These are phyloP conservation scores for Voacanga thouarsii DNA, from an alignment of 257 asterid species.

Conservation along the genomic window DNA sequence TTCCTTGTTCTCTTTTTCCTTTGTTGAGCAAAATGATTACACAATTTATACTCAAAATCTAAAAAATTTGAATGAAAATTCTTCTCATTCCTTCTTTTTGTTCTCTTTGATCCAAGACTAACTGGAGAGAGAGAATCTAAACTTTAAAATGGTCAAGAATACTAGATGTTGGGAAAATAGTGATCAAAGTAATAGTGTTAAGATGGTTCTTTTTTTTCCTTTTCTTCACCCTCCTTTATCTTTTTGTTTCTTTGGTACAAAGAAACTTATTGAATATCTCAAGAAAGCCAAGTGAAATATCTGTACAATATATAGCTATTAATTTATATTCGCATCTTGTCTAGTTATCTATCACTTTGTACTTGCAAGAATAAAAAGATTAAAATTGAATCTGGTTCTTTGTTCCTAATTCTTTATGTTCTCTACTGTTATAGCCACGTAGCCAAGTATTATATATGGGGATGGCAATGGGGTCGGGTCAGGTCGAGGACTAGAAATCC, in stretches of 20 bases:
- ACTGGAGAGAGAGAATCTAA: conserved; percentile 11
- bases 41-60: not conserved
- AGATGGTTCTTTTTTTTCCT: conserved; percentile 11
- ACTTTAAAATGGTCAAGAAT: conserved; percentile 23
- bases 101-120: not conserved
- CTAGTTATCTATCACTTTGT: conserved; percentile 22
- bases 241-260: conserved; percentile 32
- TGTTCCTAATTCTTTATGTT: conserved; percentile 4
- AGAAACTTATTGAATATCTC: conserved; percentile 30
- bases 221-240: conserved; percentile 19
- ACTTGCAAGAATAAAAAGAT: conserved; percentile 28
- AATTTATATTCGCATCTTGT: not conserved
- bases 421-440: not conserved
- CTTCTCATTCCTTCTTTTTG: not conserved
- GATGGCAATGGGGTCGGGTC: no score
- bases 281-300: conserved; percentile 8
- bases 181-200: conserved; percentile 12
- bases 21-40: not conserved
- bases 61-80: not conserved
- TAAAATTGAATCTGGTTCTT: conserved; percentile 53
- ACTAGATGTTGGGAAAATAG: conserved; percentile 26
- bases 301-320: conserved; percentile 13
- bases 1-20: not conserved
- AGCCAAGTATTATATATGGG: not conserved
- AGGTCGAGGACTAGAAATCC: no score